Conservation (phyloP, 2,329 filamentous ascomycete species). For the Tolypocladium guangdongense region DNA sequence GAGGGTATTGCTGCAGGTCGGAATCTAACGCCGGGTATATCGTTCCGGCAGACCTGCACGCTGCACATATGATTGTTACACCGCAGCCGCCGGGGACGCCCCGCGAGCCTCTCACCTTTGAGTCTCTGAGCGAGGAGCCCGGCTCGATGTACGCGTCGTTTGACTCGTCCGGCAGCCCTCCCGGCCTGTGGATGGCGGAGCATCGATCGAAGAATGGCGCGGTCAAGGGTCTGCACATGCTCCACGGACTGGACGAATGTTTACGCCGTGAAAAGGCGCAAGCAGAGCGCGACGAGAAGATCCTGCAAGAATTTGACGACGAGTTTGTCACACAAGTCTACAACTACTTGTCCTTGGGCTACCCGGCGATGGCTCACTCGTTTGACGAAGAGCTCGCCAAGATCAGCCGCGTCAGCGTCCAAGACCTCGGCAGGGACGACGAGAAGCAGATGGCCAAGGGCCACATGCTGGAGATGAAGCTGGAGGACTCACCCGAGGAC, state of each 20-base stretch:
- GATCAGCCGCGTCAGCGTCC: conserved; percentile 60
- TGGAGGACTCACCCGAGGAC: conserved; percentile 29
- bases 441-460: conserved; percentile 50
- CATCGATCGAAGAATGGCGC: conserved; percentile 17
- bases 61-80: conserved; percentile 39
- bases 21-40: conserved; percentile 24
- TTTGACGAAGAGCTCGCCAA: conserved; percentile 81
- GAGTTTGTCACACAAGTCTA: conserved; percentile 89
- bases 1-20: conserved; percentile 51
- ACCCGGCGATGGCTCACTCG: conserved; percentile 70
- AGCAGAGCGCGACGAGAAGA: conserved; percentile 41
- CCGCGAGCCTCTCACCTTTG: conserved; percentile 32
- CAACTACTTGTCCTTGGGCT: conserved; percentile 90
- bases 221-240: conserved; percentile 35
- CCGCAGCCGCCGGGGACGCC: conserved; percentile 31
- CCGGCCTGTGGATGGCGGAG: conserved; percentile 11
- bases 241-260: conserved; percentile 40
- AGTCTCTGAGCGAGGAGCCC: conserved; percentile 30
- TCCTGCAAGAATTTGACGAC: conserved; percentile 63
- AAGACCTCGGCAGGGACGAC: conserved; percentile 64
- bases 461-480: conserved; percentile 54
- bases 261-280: conserved; percentile 37
- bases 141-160: conserved; percentile 14
- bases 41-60: conserved; percentile 31
- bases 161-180: conserved; percentile 8